Conservation (phyloP, 2,329 filamentous ascomycete species). For the Trichoderma aggressivum region DNA sequence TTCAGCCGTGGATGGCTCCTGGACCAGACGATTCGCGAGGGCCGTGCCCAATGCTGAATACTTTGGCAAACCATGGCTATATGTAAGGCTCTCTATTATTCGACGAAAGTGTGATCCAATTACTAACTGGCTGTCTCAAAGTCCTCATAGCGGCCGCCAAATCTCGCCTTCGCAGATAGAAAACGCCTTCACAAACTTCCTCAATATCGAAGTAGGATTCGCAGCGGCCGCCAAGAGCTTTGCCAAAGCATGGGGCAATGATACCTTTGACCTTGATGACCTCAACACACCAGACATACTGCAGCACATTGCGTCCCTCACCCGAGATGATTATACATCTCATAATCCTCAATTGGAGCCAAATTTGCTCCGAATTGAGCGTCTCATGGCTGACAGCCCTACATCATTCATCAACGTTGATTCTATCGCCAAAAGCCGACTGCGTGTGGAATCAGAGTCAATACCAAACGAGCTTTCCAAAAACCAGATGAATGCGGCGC, state of each 20-base stretch:
- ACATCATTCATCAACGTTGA: constrained; percentile 3
- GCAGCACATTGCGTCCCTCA: constrained; percentile 21
- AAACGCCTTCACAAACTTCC: constrained; percentile 21
- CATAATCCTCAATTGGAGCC: constrained; percentile 9
- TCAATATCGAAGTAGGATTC: constrained; percentile 22
- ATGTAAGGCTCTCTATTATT: constrained; percentile 15
- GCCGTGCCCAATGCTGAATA: constrained; percentile 27
- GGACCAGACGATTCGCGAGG: constrained; percentile 21
- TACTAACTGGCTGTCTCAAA: background rate
- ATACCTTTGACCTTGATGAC: constrained; percentile 17
- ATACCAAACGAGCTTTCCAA: constrained; percentile 10
- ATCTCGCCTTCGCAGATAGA: constrained; percentile 22
- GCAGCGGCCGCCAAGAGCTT: constrained; percentile 15
- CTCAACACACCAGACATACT: constrained; percentile 21
- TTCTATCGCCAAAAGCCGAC: constrained; percentile 20
- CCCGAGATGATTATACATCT: constrained; percentile 18
- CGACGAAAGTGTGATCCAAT: background rate
- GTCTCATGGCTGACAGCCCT: constrained; percentile 18
- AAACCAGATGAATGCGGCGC: background rate
- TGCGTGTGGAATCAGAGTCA: constrained; percentile 19
- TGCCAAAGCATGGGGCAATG: constrained; percentile 11
- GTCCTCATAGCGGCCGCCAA: constrained; percentile 22
- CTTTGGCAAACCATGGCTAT: constrained; percentile 27
- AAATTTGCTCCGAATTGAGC: constrained; percentile 13
- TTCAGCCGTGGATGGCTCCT: constrained; percentile 16